Conservation (phyloP, 768 basidiomycete species). For the Heimioporus sp. region DNA sequence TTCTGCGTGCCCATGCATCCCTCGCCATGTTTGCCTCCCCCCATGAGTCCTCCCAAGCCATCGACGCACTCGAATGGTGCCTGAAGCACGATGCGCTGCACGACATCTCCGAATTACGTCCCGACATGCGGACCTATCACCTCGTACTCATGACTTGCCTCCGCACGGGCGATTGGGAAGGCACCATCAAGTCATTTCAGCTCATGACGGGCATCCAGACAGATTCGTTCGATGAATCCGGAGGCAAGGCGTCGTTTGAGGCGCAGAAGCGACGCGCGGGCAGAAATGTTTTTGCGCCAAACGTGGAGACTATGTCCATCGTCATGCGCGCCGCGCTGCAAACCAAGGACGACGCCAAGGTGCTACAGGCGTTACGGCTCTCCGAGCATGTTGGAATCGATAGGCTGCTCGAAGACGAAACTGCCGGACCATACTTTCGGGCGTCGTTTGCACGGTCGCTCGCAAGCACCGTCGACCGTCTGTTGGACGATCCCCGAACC, state of each 20-base stretch:
- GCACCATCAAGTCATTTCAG: constrained; percentile 56
- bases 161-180: constrained; percentile 61
- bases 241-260: constrained; percentile 39
- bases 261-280: constrained; percentile 43
- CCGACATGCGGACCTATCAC: constrained; percentile 46
- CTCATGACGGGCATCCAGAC: constrained; percentile 68
- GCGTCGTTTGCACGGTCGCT: constrained; percentile 50
- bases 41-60: constrained; percentile 43
- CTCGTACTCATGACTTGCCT: constrained; percentile 65
- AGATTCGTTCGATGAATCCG: constrained; percentile 42
- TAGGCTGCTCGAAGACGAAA: constrained; percentile 28
- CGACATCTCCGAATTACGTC: constrained; percentile 41
- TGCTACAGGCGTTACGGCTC: constrained; percentile 63
- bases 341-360: constrained; percentile 46
- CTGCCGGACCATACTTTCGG: constrained; percentile 36
- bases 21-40: constrained; percentile 40
- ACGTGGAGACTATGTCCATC: constrained; percentile 52
- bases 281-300: constrained; percentile 45
- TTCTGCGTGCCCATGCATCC: constrained; percentile 50
- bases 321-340: constrained; percentile 59
- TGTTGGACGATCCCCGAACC: constrained; percentile 24
- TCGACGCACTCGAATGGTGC: constrained; percentile 70
- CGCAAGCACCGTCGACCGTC: constrained; percentile 37
- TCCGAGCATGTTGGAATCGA: constrained; percentile 45
- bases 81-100: constrained; percentile 49